Evolutionary conservation across 257 asterid species (phyloP), one percentile per base, ranked within the genome.

Genomic region (Orobanche coerulescens): DNA sequence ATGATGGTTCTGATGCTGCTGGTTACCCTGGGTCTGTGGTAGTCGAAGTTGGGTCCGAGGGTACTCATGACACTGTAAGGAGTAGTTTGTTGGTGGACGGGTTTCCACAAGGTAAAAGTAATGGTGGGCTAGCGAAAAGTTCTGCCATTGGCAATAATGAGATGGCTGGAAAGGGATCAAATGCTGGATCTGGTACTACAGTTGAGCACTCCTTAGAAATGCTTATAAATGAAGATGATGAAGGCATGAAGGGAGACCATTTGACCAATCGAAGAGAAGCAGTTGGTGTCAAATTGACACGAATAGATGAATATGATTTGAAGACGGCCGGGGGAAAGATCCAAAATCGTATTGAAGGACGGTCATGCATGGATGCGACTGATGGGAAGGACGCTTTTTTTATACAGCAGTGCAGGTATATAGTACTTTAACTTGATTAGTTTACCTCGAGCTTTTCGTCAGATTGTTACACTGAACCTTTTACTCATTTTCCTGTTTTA

Each of bases 21-120:
- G 88, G 76, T 65, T 58, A 60, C 75, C 78, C 61, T 20, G 78
- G 74, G 34, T 75, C 84, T 6, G 88, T 78, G 70, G 53, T 77
- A 12, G 78, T 84, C 65, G 89, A 80, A 67, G 85, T 64, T 62
- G 84, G 83, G 55, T 79, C 85, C 20, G 90, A 80, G 67, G 84
- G 73, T 71, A 73, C 87, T 55, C 84, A 67, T 55, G 75, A 75
- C 54, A 31, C 62, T 26, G 80, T 76, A 70, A 72, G 77, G 60
- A 47, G 62, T 53, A 26, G 13, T 16, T 54, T 54, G 48, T 49
- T 53, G 28, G 51, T 20, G 22, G 75, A 68, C 33, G 59, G 52
- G 64, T 66, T 31, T 39, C 40, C 69, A 23, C 76, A 60, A 64
- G 65, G 76, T 6, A 74, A 59, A 46, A 55, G 57, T 42, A 70